Evolutionary conservation across 139 green algal species (phyloP), one percentile per base, ranked within the genome.

Genomic region (Chlorella sp.): DNA sequence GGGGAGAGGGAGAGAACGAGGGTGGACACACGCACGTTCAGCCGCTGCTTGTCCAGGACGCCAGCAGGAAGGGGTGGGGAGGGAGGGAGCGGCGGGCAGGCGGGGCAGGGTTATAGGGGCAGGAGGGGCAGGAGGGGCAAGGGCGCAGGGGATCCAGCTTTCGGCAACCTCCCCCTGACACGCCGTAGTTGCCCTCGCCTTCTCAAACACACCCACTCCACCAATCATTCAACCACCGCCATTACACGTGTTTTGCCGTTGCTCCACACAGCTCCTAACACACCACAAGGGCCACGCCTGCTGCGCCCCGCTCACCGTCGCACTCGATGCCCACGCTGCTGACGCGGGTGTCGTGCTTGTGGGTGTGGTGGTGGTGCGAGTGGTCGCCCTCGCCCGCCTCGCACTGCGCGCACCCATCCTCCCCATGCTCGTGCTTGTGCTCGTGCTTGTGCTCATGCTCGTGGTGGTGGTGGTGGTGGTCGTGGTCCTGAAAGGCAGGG

Each of bases 271-370:
- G 73, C 73, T 0, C 18, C 36, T 3, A 22, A 32, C 36, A 28
- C 32, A 24, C 32, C 66, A 57, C 48, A 57, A 57, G 9, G 48
- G 48, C 48, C 48, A 16, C 48, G 7, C 48, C 48, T 57, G n/a
- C 48, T 57, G 48, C n/a, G n/a, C 42, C 42, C 87, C 88, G 68
- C 64, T 90, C 90, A 66, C 95, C 95, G 40, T 95, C 92, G 73
- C 94, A 78, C 92, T 97, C 88, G 83, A 97, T 95, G 79, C 93
- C 93, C 19, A 96, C 92, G 87, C 88, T 94, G 28, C 75, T 94
- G 24, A 97, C 95, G 34, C 86, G 90, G 83, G 91, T 79, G 91
- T 98, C 96, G 90, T 98, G 96, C 93, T 95, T 88, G 92, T 97
- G 95, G 82, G 95, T 85, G 39, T 92, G 85, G 53, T 95, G 57